A percentile compares a stretch with the other conserved stretches of the same genome.
phyloP scores from a whole-genome alignment of 768 basidiomycete species.

The Boletus sp. region DNA sequence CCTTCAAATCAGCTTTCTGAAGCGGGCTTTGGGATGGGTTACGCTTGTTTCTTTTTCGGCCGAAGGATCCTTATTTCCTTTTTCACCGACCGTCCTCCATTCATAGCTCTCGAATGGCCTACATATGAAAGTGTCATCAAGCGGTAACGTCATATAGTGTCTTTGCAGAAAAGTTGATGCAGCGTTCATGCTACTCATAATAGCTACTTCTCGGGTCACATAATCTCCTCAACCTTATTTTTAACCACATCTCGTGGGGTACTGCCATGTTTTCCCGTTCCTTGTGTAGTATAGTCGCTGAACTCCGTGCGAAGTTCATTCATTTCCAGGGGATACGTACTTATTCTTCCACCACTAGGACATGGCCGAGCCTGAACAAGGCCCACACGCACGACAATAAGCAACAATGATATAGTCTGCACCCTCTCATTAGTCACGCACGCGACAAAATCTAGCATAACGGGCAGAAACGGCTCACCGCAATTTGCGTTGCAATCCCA shows the following conservation, averaged over 20 bases:
- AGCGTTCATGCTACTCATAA: too few species aligned
- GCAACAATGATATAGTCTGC: conserved; percentile 19
- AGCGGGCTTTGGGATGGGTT: too few species aligned
- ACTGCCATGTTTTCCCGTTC: neutral
- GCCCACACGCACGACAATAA: conserved; percentile 19
- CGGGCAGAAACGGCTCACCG: conserved; percentile 7
- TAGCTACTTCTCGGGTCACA: neutral
- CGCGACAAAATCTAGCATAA: neutral
- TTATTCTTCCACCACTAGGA: neutral
- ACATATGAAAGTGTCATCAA: too few species aligned
- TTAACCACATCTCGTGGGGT: neutral
- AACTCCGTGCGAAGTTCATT: neutral
- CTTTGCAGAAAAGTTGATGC: too few species aligned
- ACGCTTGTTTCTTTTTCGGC: too few species aligned
- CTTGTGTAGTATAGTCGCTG: neutral
- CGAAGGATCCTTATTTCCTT: too few species aligned
- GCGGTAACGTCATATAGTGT: too few species aligned
- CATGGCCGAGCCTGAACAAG: neutral
- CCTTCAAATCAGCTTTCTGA: too few species aligned
- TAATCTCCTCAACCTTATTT: neutral
- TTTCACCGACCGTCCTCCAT: too few species aligned
- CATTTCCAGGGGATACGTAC: conserved; percentile 1
- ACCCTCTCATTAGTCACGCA: neutral
- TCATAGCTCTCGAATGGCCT: too few species aligned
- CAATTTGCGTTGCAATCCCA: conserved; percentile 19